Conservation (phyloP, 2,329 filamentous ascomycete species). For the Rutstroemia sp. region DNA sequence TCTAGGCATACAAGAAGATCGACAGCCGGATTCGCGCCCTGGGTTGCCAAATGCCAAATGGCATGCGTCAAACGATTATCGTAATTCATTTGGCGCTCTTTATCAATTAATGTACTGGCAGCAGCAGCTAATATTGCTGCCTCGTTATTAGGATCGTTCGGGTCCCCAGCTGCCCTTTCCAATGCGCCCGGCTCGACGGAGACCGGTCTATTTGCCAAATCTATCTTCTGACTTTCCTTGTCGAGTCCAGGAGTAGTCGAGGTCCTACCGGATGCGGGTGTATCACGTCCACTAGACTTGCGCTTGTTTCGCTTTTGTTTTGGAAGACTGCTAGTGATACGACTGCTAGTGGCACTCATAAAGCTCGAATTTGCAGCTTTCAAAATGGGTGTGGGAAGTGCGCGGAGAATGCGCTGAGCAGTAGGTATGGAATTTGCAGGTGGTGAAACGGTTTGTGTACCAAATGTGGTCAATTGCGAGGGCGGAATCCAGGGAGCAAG, state of each 20-base stretch:
- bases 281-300: slow-evolving; percentile 39
- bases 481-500: slow-evolving; percentile 96
- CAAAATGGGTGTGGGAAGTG: slow-evolving; percentile 81
- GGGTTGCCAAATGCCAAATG: slow-evolving; percentile 90
- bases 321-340: slow-evolving; percentile 70
- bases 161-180: slow-evolving; percentile 22
- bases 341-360: slow-evolving; percentile 84
- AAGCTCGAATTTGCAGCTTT: slow-evolving; percentile 95
- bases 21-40: slow-evolving; percentile 86
- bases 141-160: slow-evolving; percentile 26
- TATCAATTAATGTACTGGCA: slow-evolving; percentile 56
- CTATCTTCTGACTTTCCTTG: slow-evolving; percentile 27
- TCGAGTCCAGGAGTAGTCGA: slow-evolving; percentile 30
- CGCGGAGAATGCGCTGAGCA: slow-evolving; percentile 82
- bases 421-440: slow-evolving; percentile 84
- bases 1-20: slow-evolving; percentile 91
- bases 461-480: slow-evolving; percentile 78
- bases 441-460: slow-evolving; percentile 62
- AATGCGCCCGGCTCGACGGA: slow-evolving; percentile 22
- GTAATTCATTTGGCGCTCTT: slow-evolving; percentile 67
- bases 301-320: slow-evolving; percentile 57
- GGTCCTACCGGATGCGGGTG: slow-evolving; percentile 28
- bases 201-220: slow-evolving; percentile 25
- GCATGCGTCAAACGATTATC: slow-evolving; percentile 82
- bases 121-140: slow-evolving; percentile 39